Evolutionary conservation across 2,329 filamentous ascomycete species (phyloP), one percentile per base, ranked within the genome.

Genomic region (Tolypocladium guangdongense): DNA sequence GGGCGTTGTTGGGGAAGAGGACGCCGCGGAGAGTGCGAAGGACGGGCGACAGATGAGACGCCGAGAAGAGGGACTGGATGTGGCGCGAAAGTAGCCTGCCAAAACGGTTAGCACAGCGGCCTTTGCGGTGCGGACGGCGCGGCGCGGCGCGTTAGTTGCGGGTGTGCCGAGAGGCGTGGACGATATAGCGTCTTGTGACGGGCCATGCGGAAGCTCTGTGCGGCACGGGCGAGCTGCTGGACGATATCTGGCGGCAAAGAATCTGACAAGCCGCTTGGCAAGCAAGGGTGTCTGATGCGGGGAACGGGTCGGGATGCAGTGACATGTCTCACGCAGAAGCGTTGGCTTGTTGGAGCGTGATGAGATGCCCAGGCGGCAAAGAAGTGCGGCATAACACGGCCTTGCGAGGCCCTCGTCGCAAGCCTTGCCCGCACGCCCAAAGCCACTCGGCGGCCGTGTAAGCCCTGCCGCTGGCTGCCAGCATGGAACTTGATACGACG

Each of bases 1-100:
- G 84, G 62, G 81, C 77, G 70, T 95, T 95, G 71, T 89, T 87
- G 60, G 93, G 92, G 67, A 96, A 97, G 53, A 97, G 75, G 56
- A 87, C 81, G 62, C 81, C 82, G 66, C 93, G 87, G 63, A 88
- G 77, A 60, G 83, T 80, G 66, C 83, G 81, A 62, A 92, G 78
- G 60, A 88, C 70, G 65, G 76, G 75, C 66, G 87, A 83, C 53
- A 90, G 74, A 60, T 80, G 76, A 57, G 77, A 76, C 60, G 84
- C 76, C 70, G 84, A 80, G 57, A 90, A 74, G 56, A 88, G 66
- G 65, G 70, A 71, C 58, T 75, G 73, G 58, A 83, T 75, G 61
- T 74, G 71, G 66, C 83, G 71, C 52, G 81, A 84, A 58, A 86
- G 71, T 56, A 78, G 75, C 71, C 78, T 87, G 68, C 63, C 43